Base-by-base conservation (phyloP, 257 asterid genomes). In the Mentha longifolia region DNA sequence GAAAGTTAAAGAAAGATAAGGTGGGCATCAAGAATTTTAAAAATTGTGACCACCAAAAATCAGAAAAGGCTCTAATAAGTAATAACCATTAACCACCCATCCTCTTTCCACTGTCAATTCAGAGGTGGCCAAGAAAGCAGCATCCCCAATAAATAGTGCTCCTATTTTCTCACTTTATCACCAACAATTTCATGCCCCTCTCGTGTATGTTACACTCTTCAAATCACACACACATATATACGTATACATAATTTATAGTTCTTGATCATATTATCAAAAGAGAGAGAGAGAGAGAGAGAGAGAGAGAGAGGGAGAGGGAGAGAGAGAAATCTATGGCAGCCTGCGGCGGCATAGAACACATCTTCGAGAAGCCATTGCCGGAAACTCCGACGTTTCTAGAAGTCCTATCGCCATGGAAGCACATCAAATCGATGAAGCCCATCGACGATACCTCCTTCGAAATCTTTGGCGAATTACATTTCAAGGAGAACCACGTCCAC, bases 321-420 rank as follows among this genome's bases (percentile, higher is more conserved):
- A 61, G 17, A 39, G 54, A 51, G 64, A 5, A 22, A 4, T 20
- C 16, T 54, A 90, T 91, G 97, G 91, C 97, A 4, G 87, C 91
- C 84, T 89, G 91, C 79, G 89, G 95, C 47, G 80, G 96, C 81
- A 72, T 94, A 50, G 92, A 87, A 17, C 97, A 79, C 74, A 85
- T 93, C 42, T 91, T 91, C 54, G 92, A 91, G 37, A 87, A 83
- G 61, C 87, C 96, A 82, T 82, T 91, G 67, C 78, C 85, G 0
- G 97, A 91, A 75, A 71, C 72, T 41, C 84, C 89, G 25, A 62
- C 83, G 7, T 80, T 91, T 20, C 81, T 89, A 46, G 92, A 86
- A 71, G 78, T 96, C 60, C 82, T 85, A 15, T 85, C 96, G 2
- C 73, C 96, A 66, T 91, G 96, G 95, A 91, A 89, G 16, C 87